phyloP scores from a whole-genome alignment of 1,284 basidiomycete genomes.

The Austroboletus niveus region DNA sequence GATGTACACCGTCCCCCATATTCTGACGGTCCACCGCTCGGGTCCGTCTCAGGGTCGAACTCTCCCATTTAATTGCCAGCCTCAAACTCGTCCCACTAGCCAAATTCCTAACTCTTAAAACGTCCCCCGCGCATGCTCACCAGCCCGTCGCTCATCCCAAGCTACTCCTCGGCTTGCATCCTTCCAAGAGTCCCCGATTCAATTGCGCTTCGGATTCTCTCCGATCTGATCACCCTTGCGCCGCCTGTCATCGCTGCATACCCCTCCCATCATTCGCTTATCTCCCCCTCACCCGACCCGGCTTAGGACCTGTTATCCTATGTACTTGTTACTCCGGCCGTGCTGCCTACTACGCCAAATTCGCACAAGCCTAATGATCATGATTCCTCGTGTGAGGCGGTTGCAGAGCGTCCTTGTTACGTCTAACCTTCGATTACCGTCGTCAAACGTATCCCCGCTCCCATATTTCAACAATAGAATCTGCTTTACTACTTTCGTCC shows the following conservation, averaged over 20 bases:
- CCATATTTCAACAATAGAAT: conserved; percentile 7
- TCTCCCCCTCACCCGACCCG: background rate
- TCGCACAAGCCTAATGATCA: background rate
- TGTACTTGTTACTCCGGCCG: background rate
- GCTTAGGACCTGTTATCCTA: background rate
- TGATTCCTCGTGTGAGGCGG: conserved; percentile 5
- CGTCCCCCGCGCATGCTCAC: background rate
- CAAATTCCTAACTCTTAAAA: background rate
- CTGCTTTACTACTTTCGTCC: background rate
- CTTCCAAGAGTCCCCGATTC: background rate
- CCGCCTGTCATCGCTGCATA: background rate
- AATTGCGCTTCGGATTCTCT: background rate
- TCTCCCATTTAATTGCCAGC: background rate
- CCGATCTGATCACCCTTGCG: background rate
- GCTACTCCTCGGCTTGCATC: background rate
- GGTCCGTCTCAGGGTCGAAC: background rate
- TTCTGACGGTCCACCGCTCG: background rate
- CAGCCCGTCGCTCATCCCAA: too few relatives aligned
- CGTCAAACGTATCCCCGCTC: conserved; percentile 13
- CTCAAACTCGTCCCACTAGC: too few relatives aligned
- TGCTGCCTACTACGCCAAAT: background rate
- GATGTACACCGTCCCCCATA: background rate
- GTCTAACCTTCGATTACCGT: conserved; percentile 15
- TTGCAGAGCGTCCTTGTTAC: conserved; percentile 2
- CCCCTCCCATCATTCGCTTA: background rate